Base-by-base conservation (phyloP, 495 filamentous ascomycete genomes). In the Penicillium cataractarum region DNA sequence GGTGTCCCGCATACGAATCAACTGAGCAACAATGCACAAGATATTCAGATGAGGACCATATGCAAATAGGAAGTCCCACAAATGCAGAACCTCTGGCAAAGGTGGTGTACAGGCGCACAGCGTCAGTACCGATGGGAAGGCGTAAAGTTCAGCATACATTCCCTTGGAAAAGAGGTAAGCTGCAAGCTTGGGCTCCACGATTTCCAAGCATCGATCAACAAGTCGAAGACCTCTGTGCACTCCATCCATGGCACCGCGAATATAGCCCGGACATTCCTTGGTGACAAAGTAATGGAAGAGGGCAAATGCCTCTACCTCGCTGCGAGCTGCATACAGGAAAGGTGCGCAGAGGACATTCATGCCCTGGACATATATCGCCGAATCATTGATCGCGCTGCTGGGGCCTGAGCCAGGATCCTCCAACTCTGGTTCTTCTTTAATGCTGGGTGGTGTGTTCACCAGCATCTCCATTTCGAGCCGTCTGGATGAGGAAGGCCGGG, bases 301-400 rank as follows among this genome's bases (percentile, higher is more conserved):
- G 29, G 90, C 87, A 59, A 97, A 98, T 12, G 96, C 95, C 72
- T 99, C 92, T 0, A 92, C 90, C 74, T 99, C 95, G 68, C 91
- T 96, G 62, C 91, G 88, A 19, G 95, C 93, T 3, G 93, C 92
- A 75, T 99, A 99, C 44, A 98, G 83, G 68, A 99, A 97, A 0
- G 95, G 96, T 9, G 95, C 95, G 37, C 92, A 93, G n/a, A 99
- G 85, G n/a, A 98, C 94, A 71, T 98, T 99, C 95, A 99, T 98
- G 60, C 95, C 95, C 72, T 99, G 95, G 6, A 98, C 96, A 72
- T 99, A 99, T 56, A 91, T 92, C 13, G 90, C 90, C 15, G 88
- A 83, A 61, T 90, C 88, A 17, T 77, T 78, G 2, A 81, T 77
- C 22, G 73, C 75, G 10, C 65, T 42, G 15, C 51, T 64, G 6